Evolutionary conservation across 192 early-diverging fungal genomes (phyloP).

Genomic region (Gamsiella multidivaricata): DNA sequence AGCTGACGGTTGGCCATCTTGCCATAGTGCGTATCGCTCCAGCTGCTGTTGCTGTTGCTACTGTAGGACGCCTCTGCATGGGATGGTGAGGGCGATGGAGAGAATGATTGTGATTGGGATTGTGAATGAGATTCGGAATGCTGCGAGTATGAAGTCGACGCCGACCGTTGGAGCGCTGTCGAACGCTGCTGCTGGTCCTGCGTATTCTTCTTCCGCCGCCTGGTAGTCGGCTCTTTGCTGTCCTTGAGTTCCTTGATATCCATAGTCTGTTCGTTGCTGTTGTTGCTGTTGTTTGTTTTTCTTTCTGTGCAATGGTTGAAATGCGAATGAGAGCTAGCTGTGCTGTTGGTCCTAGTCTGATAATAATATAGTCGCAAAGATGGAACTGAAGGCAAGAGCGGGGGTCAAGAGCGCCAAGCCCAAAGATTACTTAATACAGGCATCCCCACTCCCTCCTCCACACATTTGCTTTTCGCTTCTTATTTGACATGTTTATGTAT

Average conservation of each 20-base stretch:
- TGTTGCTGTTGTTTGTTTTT: not conserved
- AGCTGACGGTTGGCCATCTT: slow-evolving; percentile 1
- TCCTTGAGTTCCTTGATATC: not conserved
- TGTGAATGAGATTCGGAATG: slow-evolving; percentile 4
- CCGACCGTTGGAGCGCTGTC: not conserved
- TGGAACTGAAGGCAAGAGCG: too few species aligned
- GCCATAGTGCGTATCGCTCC: not conserved
- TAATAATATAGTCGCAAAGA: too few species aligned
- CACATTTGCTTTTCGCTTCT: too few species aligned
- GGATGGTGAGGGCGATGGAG: not conserved
- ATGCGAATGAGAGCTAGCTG: too few species aligned
- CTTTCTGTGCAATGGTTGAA: too few species aligned
- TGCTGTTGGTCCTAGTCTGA: too few species aligned
- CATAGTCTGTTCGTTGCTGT: not conserved
- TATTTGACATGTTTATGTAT: not conserved
- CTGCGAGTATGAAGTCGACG: not conserved
- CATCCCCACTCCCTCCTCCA: too few species aligned
- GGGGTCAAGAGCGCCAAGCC: too few species aligned
- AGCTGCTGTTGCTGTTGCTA: not conserved
- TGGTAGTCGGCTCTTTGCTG: not conserved
- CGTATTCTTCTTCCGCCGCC: not conserved
- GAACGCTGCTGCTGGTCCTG: not conserved
- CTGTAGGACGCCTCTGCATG: not conserved
- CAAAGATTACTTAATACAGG: too few species aligned
- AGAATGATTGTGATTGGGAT: slow-evolving; percentile 1